Base-by-base conservation (phyloP, 768 basidiomycete species). In the Cystobasidium ongulense region DNA sequence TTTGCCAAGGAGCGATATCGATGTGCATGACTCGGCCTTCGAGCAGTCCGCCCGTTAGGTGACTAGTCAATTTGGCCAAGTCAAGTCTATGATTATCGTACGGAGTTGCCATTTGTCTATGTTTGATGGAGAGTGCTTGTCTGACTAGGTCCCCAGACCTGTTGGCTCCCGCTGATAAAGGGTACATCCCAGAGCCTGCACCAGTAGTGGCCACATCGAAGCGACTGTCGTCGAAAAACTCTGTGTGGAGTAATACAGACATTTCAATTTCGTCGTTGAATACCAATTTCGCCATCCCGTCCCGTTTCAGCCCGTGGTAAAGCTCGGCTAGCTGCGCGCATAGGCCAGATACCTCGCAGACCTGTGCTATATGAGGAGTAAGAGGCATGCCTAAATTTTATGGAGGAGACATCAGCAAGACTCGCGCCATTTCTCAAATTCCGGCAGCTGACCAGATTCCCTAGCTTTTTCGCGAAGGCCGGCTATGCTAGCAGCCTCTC, bases 1-100 rank as follows among this genome's bases (percentile, higher is more conserved):
- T 89, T 79, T 96, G 96, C 95, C 95, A 98, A 4, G 95, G 94
- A 18, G 87, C 84, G 27, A 97, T 84, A 21, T 85, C 82, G 7
- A 63, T 29, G 39, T 46, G 39, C 33, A 31, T 67, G 59, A 23
- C 10, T 89, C 87, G 1, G 92, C 82, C 57, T 85, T 84, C 89
- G 89, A 91, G 1, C 90, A 90, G 70, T 87, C 83, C 76, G 84
- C 80, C 80, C 90, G 84, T 33, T 54, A 54, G 29, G 23, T 54
- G 33, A 38, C 67, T 88, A 88, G 41, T 83, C 84, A 21, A 88
- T 89, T 90, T 90, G 90, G 18, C 46, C 31, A 62, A 27, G 25
- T 36, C 73, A 18, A 67, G 50, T 75, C 35, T 31, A 29, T 72
- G 46, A 33, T 54, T 61, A 38, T 53, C 72, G 50, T 43, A 74